A percentile compares a stretch with the other conserved stretches of the same genome.
These are phyloP conservation scores for Aspergillus novoparasiticus DNA, from an alignment of 2,329 filamentous ascomycete species.

Conservation along the genomic window DNA sequence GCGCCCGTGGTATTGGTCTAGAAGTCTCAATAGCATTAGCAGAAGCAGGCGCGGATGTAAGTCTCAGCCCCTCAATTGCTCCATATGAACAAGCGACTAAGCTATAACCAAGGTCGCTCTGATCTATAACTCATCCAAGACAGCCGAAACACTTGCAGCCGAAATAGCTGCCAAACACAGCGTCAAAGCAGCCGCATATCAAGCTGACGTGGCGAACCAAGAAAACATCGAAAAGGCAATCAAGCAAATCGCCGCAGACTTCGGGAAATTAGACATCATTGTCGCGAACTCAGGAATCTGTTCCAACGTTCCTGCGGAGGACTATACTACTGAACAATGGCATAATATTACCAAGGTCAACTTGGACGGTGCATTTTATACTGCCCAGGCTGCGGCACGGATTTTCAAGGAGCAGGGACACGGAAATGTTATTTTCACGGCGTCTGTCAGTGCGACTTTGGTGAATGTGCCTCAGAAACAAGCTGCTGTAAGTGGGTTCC, in stretches of 20 bases:
- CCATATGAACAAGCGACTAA: neutral
- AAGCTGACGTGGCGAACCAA: slow-evolving; percentile 35
- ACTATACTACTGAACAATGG: slow-evolving; percentile 44
- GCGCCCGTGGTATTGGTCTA: slow-evolving; percentile 40
- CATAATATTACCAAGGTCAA: slow-evolving; percentile 45
- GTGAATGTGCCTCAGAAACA: slow-evolving; percentile 46
- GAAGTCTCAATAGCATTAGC: slow-evolving; percentile 45
- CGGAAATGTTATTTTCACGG: slow-evolving; percentile 44
- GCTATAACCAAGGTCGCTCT: slow-evolving; percentile 31
- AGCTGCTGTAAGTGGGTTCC: slow-evolving; percentile 27
- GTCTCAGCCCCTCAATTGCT: neutral
- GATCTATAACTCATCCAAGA: slow-evolving; percentile 34
- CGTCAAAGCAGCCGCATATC: slow-evolving; percentile 35
- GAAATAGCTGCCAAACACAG: slow-evolving; percentile 32
- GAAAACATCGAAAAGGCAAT: slow-evolving; percentile 35
- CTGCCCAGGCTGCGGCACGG: slow-evolving; percentile 40
- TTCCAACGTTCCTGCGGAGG: slow-evolving; percentile 36
- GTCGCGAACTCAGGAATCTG: slow-evolving; percentile 48
- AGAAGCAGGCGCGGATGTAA: slow-evolving; percentile 42
- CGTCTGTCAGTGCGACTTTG: slow-evolving; percentile 40
- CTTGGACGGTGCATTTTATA: slow-evolving; percentile 43
- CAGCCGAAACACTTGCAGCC: slow-evolving; percentile 25
- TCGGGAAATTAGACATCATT: slow-evolving; percentile 50
- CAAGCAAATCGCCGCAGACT: slow-evolving; percentile 39
- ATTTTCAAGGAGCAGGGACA: slow-evolving; percentile 40